Evolutionary conservation across 2,329 filamentous ascomycete species (phyloP).

Genomic region (Botrytis galanthina): DNA sequence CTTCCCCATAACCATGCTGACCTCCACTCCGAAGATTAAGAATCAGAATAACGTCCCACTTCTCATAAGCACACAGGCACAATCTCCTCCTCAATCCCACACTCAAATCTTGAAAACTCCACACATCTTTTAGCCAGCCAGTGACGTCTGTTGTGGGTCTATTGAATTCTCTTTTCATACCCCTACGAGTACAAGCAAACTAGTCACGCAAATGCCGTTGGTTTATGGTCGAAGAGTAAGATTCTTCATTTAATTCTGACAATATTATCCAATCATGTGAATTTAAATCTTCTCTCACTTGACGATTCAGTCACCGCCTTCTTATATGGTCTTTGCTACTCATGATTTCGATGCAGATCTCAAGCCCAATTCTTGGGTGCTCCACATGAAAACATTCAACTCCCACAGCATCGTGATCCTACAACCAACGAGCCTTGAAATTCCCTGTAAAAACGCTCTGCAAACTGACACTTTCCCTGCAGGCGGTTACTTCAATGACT

Average conservation of each 20-base stretch:
- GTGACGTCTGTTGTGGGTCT: constrained; percentile 19
- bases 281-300: not conserved
- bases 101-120: constrained; percentile 1
- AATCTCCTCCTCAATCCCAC: constrained; percentile 11
- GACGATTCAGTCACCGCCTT: constrained; percentile 6
- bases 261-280: constrained; percentile 2
- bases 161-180: constrained; percentile 1
- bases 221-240: not conserved
- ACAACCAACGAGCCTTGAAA: not conserved
- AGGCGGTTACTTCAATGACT: constrained; percentile 8
- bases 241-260: not conserved
- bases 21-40: not conserved
- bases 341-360: constrained; percentile 15
- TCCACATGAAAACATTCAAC: not conserved
- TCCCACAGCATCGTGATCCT: constrained; percentile 3
- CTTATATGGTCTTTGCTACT: not conserved
- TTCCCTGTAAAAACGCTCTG: not conserved
- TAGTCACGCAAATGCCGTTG: constrained; percentile 12
- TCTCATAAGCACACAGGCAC: not conserved
- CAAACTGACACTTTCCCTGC: not conserved
- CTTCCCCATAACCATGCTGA: not conserved
- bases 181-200: not conserved
- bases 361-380: not conserved
- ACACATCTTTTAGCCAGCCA: not conserved
- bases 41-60: not conserved